Evolutionary conservation across 140 eudicot genomes (phyloP), one percentile per base, ranked within the genome.

Genomic region (Cichorium intybus): DNA sequence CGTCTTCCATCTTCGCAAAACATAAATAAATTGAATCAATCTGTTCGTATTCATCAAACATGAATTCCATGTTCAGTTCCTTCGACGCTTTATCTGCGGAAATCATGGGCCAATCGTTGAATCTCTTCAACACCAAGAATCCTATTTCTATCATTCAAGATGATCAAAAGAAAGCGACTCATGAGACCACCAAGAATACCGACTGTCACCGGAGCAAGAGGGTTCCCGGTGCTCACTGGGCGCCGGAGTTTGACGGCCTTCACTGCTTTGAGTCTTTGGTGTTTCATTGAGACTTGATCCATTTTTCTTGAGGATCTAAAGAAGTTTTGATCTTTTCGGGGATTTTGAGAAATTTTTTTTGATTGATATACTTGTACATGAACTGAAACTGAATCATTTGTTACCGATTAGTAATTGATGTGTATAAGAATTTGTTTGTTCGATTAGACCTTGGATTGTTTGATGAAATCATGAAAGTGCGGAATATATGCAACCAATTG

Each of bases 51-150:
- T 33, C 62, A 52, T 22, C 12, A 62, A 62, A 52, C 26, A 74
- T 76, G 81, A 77, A 73, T 68, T 77, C 78, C 23, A 64, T 81
- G 18, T 81, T 81, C 78, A 77, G 84, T 65, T 77, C 86, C 14
- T 81, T 81, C 64, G 80, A 81, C 64, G 87, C 75, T 47, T 56
- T 59, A 7, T 63, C 65, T 9, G 72, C 64, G 5, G 83, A 73
- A 11, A 45, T 62, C 52, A 23, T 73, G 20, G 48, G 65, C 21
- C 69, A 79, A 35, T 68, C 66, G 35, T 31, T 62, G 11, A n/a
- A 22, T 39, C 14, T 43, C 62, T 49, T 26, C 10, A 62, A 62
- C 24, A 24, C 59, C 52, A 77, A 60, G 3, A 31, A 33, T 23
- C 52, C 51, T 20, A 35, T 0, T 58, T n/a, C 56, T 17, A 12